phyloP scores from a whole-genome alignment of 495 filamentous ascomycete genomes.

The Lichina pygmaea region DNA sequence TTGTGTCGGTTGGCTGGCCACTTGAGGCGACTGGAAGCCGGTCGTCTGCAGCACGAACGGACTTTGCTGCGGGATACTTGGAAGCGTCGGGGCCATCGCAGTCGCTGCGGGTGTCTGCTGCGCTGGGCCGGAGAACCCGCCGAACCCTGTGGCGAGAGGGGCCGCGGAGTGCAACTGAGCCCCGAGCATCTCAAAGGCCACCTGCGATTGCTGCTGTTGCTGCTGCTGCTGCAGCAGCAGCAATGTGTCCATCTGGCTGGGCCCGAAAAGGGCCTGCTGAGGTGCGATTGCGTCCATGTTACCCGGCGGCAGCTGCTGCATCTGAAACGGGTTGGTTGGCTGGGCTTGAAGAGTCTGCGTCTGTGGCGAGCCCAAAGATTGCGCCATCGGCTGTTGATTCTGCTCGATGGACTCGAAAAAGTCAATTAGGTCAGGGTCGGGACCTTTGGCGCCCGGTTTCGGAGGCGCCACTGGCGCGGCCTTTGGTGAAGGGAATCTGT shows the following conservation, averaged over 20 bases:
- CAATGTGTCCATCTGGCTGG: constrained; percentile 19
- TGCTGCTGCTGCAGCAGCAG: constrained; percentile 18
- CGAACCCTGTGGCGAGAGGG: no score
- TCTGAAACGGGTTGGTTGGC: constrained; percentile 11
- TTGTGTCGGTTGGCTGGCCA: constrained; percentile 14
- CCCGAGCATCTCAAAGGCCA: neutral
- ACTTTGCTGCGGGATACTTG: constrained; percentile 3
- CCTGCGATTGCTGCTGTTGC: constrained; percentile 10
- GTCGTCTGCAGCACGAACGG: constrained; percentile 1
- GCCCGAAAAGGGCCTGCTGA: constrained; percentile 10
- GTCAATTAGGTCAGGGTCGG: constrained; percentile 72
- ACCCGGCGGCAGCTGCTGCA: constrained; percentile 13
- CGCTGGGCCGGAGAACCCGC: no score
- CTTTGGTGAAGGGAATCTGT: neutral
- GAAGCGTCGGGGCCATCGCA: neutral
- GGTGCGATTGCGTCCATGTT: constrained; percentile 10
- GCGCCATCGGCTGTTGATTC: constrained; percentile 53
- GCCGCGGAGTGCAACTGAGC: neutral
- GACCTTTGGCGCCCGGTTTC: constrained; percentile 23
- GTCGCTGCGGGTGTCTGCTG: no score
- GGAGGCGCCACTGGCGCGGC: constrained; percentile 5
- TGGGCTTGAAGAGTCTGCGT: constrained; percentile 16
- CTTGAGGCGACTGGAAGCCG: constrained; percentile 1
- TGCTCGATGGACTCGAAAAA: constrained; percentile 96
- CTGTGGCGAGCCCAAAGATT: constrained; percentile 14